These are phyloP conservation scores for Chrysanthemum makinoi DNA, from an alignment of 129 eudicot genomes.

Conservation along the genomic window DNA sequence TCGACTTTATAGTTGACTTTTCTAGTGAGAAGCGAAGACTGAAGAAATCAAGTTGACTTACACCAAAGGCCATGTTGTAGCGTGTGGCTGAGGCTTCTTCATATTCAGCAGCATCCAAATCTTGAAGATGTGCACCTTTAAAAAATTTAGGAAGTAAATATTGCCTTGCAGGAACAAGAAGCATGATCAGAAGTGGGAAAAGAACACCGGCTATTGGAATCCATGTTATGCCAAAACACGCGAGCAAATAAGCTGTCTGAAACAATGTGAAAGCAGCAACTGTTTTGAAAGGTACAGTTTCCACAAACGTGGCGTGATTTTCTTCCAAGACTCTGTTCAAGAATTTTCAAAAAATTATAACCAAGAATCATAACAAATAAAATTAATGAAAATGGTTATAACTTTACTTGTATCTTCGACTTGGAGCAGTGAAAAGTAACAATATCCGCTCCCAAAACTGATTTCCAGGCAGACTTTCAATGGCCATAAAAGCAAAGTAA, in stretches of 20 bases:
- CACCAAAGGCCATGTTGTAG: conserved; percentile 62
- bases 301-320: conserved; percentile 84
- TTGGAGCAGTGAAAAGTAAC: conserved; percentile 88
- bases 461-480: conserved; percentile 96
- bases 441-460: conserved; percentile 95
- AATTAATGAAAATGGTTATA: not conserved
- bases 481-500: conserved; percentile 97
- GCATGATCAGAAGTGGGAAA: conserved; percentile 96
- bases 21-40: conserved; percentile 13
- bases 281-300: conserved; percentile 83
- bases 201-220: conserved; percentile 94
- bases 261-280: conserved; percentile 83
- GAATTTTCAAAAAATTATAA: not conserved
- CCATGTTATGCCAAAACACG: conserved; percentile 96
- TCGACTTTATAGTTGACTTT: not conserved
- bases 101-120: conserved; percentile 93
- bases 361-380: not conserved
- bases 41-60: conserved; percentile 37
- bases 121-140: conserved; percentile 95
- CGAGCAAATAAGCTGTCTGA: conserved; percentile 72
- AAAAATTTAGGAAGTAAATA: conserved; percentile 82
- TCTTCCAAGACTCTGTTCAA: conserved; percentile 76
- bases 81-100: conserved; percentile 80
- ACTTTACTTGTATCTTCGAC: conserved; percentile 90
- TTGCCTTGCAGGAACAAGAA: conserved; percentile 91